Evolutionary conservation across 2,329 filamentous ascomycete genomes (phyloP).

Genomic region (Diaporthe nobilis): DNA sequence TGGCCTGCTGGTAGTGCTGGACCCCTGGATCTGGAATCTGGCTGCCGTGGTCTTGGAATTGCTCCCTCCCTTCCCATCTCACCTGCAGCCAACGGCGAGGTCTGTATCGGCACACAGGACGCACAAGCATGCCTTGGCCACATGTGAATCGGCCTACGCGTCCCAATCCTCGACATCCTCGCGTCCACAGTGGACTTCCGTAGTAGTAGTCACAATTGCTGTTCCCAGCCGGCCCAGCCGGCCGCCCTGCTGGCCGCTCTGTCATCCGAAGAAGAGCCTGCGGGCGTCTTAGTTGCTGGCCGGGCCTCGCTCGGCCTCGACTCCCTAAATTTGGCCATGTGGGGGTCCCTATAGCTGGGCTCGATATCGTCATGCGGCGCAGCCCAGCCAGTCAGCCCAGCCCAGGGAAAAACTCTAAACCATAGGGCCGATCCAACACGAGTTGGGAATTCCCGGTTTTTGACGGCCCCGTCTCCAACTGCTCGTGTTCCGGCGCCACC

Average conservation of each 20-base stretch:
- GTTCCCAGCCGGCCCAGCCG: slow-evolving; percentile 1
- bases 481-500: slow-evolving; percentile 27
- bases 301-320: slow-evolving; percentile 14
- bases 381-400: slow-evolving; percentile 20
- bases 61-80: slow-evolving; percentile 22
- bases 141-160: not conserved
- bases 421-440: slow-evolving; percentile 31
- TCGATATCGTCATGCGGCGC: slow-evolving; percentile 28
- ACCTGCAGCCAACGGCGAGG: not conserved
- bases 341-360: slow-evolving; percentile 25
- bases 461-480: slow-evolving; percentile 6
- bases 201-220: not conserved
- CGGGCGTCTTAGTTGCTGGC: slow-evolving; percentile 14
- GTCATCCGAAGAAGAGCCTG: slow-evolving; percentile 19
- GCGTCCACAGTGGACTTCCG: not conserved
- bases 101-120: not conserved
- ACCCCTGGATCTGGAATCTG: slow-evolving; percentile 29
- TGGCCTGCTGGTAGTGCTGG: not conserved
- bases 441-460: slow-evolving; percentile 16
- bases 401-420: slow-evolving; percentile 22
- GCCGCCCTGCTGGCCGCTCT: slow-evolving; percentile 3
- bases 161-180: slow-evolving; percentile 8
- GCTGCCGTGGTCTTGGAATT: slow-evolving; percentile 22
- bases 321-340: slow-evolving; percentile 30
- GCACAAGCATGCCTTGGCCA: not conserved